phyloP scores from a whole-genome alignment of 2,329 filamentous ascomycete species.

The Sclerotinia subarctica region DNA sequence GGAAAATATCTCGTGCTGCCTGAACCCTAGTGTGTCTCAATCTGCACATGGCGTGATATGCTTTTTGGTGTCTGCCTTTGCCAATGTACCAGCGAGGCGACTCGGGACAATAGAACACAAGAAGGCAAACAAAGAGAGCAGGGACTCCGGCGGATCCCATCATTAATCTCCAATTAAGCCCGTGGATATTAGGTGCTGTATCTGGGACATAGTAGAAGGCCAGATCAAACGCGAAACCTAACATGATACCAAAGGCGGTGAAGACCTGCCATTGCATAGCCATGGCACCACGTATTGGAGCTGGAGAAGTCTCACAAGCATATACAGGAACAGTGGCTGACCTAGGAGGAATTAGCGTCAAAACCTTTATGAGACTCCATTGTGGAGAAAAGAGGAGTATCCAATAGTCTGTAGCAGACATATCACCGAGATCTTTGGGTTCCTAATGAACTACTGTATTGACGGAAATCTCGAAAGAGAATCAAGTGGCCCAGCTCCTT shows the following conservation, averaged over 20 bases:
- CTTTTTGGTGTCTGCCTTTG: conserved; percentile 47
- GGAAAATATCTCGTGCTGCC: conserved; percentile 55
- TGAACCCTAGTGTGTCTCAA: conserved; percentile 53
- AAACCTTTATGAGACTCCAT: neutral
- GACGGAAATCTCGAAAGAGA: too few relatives aligned
- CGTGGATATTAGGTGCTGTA: conserved; percentile 45
- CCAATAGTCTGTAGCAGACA: neutral
- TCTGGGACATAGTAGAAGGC: conserved; percentile 58
- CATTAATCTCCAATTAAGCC: conserved; percentile 66
- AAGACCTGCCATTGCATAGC: conserved; percentile 69
- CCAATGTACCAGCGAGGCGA: conserved; percentile 52
- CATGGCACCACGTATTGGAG: conserved; percentile 61
- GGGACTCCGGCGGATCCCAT: conserved; percentile 62
- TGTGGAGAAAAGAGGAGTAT: neutral
- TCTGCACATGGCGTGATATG: conserved; percentile 46
- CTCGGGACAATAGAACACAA: conserved; percentile 44
- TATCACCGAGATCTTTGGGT: neutral
- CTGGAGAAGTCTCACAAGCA: conserved; percentile 64
- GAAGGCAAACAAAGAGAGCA: conserved; percentile 53
- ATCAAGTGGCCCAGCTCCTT: too few relatives aligned
- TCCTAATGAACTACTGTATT: too few relatives aligned
- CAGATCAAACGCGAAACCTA: conserved; percentile 59
- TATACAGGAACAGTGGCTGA: conserved; percentile 67
- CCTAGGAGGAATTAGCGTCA: neutral
- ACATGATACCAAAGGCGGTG: conserved; percentile 49